A percentile compares a stretch with the other conserved stretches of the same genome.
Evolutionary conservation across 306 rosid species (phyloP).

Genomic region (Gastrolobium bilobum): DNA sequence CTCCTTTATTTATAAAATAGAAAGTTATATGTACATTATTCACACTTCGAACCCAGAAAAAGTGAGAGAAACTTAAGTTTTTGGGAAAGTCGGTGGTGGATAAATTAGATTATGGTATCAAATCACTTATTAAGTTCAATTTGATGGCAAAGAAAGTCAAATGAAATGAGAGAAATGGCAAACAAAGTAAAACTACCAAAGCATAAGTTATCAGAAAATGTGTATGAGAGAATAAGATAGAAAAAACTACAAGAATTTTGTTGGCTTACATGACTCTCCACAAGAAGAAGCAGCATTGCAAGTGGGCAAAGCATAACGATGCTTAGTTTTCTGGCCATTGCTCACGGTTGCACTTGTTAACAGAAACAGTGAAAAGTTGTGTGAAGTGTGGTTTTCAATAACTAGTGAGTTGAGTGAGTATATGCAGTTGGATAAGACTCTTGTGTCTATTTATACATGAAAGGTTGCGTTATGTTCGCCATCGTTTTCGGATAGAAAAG

Average conservation of each 20-base stretch:
- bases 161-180: slow-evolving; percentile 2
- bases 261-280: slow-evolving; percentile 61
- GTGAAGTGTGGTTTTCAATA: slow-evolving; percentile 11
- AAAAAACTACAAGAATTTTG: background rate
- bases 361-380: slow-evolving; percentile 6
- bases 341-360: background rate
- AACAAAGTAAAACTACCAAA: background rate
- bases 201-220: background rate
- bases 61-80: too few species aligned
- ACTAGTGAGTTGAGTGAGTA: background rate
- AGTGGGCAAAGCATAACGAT: slow-evolving; percentile 16
- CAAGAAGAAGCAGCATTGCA: slow-evolving; percentile 42
- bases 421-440: too few species aligned
- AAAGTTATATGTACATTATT: too few species aligned
- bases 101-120: too few species aligned
- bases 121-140: background rate
- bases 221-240: background rate
- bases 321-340: slow-evolving; percentile 52
- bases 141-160: background rate
- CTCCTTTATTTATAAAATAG: too few species aligned
- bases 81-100: too few species aligned
- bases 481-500: background rate
- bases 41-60: too few species aligned
- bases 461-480: background rate
- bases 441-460: too few species aligned